Base-by-base conservation (phyloP, 495 filamentous ascomycete genomes). In the Tirmania nivea region DNA sequence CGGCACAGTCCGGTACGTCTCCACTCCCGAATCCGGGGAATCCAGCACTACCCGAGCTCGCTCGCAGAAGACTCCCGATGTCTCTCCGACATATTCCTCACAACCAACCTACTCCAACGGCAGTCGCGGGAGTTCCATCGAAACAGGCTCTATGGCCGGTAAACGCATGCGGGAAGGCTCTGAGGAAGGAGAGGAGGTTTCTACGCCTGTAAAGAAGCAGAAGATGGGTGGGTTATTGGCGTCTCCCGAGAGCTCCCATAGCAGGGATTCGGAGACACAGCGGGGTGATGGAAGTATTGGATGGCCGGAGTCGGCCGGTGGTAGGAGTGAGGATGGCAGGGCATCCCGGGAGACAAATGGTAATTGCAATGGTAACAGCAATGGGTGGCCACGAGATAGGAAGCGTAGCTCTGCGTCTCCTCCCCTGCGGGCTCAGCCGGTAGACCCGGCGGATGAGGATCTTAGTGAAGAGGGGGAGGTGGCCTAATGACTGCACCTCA, bases 11-110 rank as follows among this genome's bases (percentile, higher is more conserved):
- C 55, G 56, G 52, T 64, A 64, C 19, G 62, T 59, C 49, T 45
- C 58, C 34, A 64, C 62, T n/a, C 62, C 62, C 35, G 62, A 64
- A 54, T 54, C 60, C 49, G 58, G 57, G 10, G 62, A 64, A 20
- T 60, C 56, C n/a, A 63, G 50, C 36, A 56, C 57, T 70, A 75
- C 39, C 59, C 73, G 55, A 60, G 71, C 49, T 59, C 68, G 52
- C 64, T 68, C 34, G 14, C 12, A 45, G 12, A 45, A 45, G 17
- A 45, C 39, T 14, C 39, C 39, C 39, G 39, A 45, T 19, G 3
- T 45, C 39, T 45, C 39, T 14, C 39, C 39, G 39, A 14, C 39
- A 19, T 45, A 45, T 45, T 14, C 14, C 3, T 45, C 39, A 8
- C 39, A 45, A 45, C 39, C 3, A 14, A 45, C 39, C 12, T 45